Base-by-base conservation (phyloP, 2,329 filamentous ascomycete species). In the Colletotrichum simmondsii region DNA sequence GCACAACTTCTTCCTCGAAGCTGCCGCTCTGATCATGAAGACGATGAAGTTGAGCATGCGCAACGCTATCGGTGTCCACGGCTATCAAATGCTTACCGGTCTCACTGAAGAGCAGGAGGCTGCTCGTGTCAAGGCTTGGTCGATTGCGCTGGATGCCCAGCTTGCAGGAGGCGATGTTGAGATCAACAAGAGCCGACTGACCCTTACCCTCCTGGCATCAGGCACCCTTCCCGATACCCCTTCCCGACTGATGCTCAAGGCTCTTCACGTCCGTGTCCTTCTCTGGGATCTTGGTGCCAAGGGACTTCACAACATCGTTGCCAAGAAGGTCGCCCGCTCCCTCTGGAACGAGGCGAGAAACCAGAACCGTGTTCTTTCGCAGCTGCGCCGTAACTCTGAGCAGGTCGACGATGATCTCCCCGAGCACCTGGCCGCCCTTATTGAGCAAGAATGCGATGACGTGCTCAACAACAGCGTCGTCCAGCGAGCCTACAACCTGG, bases 81-180 rank as follows among this genome's bases (percentile, higher is more conserved):
- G 92, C 11, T 98, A 97, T 80, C 92, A 95, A 69, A 88, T 91
- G 79, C 84, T 97, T 52, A 96, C 94, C 2, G 94, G 95, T 0
- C 90, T 93, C 60, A 96, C 93, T 2, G 91, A 93, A 76, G 95
- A 98, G 71, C 92, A 97, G 80, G 96, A 98, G 81, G 90, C 89
- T 64, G 95, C 94, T 7, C 91, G 96, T 32, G 89, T 97, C 78
- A 97, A 97, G 83, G 94, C 95, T 0, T 98, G 96, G 96, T 90
- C 93, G 42, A 98, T 98, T 78, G 95, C 95, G 16, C 89, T 98
- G 67, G 96, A 98, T 81, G 95, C 96, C 30, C 96, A 98, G 81
- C 88, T 98, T 24, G 94, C 94, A 11, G 96, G 96, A 54, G 95
- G 96, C 16, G 96, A 98, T 81, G 90, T 92, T 10, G 94, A 97